Evolutionary conservation across 2,329 filamentous ascomycete species (phyloP).

Genomic region (Byssoonygena ceratinophila): DNA sequence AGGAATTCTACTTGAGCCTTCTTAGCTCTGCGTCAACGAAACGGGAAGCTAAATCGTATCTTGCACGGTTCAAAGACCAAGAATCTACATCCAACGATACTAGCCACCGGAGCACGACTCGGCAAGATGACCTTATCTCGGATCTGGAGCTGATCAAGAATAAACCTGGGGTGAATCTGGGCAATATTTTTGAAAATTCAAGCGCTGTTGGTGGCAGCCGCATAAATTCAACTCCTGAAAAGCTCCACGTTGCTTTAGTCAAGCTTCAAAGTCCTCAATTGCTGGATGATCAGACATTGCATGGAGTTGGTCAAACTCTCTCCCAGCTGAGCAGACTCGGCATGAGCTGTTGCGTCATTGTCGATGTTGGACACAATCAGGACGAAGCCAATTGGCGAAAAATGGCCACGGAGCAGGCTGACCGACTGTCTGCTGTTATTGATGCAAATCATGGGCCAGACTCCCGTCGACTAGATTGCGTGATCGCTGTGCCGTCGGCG

Average conservation of each 20-base stretch:
- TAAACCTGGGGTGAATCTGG: slow-evolving; percentile 48
- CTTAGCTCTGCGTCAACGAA: slow-evolving; percentile 83
- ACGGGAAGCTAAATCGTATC: slow-evolving; percentile 81
- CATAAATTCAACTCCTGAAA: slow-evolving; percentile 33
- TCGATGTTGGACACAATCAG: slow-evolving; percentile 54
- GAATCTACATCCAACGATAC: slow-evolving; percentile 7
- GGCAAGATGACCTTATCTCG: slow-evolving; percentile 14
- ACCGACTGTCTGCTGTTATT: slow-evolving; percentile 64
- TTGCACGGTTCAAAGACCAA: slow-evolving; percentile 64
- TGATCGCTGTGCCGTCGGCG: slow-evolving; percentile 34
- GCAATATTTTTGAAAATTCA: slow-evolving; percentile 49
- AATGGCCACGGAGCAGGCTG: slow-evolving; percentile 52
- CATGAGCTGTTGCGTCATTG: slow-evolving; percentile 67
- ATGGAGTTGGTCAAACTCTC: slow-evolving; percentile 71
- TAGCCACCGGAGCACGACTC: slow-evolving; percentile 20
- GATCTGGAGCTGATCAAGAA: background rate
- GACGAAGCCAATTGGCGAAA: slow-evolving; percentile 31
- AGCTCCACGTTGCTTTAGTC: slow-evolving; percentile 68
- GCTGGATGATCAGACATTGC: slow-evolving; percentile 57
- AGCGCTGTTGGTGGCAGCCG: slow-evolving; percentile 43
- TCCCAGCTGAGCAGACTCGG: slow-evolving; percentile 74
- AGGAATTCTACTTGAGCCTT: slow-evolving; percentile 80
- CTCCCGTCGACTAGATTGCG: slow-evolving; percentile 56
- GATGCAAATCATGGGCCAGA: slow-evolving; percentile 58
- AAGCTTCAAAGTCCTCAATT: slow-evolving; percentile 67